phyloP scores from a whole-genome alignment of 148 eudicot species.

The Nepenthes gracilis region DNA sequence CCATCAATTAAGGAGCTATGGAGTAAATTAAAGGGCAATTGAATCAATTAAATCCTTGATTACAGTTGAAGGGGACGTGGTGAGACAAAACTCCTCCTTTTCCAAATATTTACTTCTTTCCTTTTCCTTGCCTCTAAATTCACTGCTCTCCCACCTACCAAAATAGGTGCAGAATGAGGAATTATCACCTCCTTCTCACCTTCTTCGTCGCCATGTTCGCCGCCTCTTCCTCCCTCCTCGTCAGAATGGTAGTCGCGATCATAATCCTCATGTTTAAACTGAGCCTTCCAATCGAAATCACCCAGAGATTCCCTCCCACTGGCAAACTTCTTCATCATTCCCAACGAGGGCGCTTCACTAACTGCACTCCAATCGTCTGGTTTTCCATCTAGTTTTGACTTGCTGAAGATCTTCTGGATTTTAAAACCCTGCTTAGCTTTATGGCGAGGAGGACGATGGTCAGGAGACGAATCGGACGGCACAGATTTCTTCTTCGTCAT shows the following conservation, averaged over 20 bases:
- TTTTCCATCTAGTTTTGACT: constrained; percentile 2
- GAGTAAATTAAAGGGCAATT: no score
- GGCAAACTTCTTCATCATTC: constrained; percentile 56
- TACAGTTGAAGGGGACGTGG: constrained; percentile 59
- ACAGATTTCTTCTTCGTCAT: neutral
- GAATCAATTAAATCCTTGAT: neutral
- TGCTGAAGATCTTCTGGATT: constrained; percentile 4
- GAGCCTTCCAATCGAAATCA: constrained; percentile 60
- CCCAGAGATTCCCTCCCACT: constrained; percentile 54
- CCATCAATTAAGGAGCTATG: no score
- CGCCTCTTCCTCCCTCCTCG: constrained; percentile 19
- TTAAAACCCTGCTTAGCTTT: neutral
- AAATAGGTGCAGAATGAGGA: constrained; percentile 56
- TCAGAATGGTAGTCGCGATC: constrained; percentile 29
- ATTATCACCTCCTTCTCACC: constrained; percentile 33
- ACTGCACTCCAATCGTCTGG: constrained; percentile 1
- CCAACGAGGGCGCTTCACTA: constrained; percentile 30
- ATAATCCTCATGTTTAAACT: constrained; percentile 28
- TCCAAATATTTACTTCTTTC: constrained; percentile 84
- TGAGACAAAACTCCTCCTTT: constrained; percentile 61
- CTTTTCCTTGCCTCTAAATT: constrained; percentile 26
- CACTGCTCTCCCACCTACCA: constrained; percentile 17
- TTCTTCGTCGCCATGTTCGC: constrained; percentile 16
- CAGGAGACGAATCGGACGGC: no score
- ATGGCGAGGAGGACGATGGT: no score